These are phyloP conservation scores for Arthrobotrys sinensis DNA, from an alignment of 2,329 filamentous ascomycete genomes.

Conservation along the genomic window DNA sequence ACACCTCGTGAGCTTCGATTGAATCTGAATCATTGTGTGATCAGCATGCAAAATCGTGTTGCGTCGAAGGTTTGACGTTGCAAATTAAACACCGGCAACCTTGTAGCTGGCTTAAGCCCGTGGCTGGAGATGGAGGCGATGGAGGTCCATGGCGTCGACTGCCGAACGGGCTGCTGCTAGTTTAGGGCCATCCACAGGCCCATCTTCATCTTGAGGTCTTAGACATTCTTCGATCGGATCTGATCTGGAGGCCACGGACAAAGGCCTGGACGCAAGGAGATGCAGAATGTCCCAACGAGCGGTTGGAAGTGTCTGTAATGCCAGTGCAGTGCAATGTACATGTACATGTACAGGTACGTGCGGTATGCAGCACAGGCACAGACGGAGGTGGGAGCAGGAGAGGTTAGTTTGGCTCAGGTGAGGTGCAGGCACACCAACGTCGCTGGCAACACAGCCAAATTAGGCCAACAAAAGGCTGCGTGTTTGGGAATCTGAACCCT, in stretches of 20 bases:
- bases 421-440: conserved; percentile 3
- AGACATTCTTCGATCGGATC: conserved; percentile 13
- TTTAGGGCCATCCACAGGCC: not conserved
- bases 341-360: not conserved
- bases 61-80: conserved; percentile 40
- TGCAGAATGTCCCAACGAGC: not conserved
- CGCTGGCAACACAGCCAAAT: conserved; percentile 7
- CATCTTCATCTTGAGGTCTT: not conserved
- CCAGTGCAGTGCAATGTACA: not conserved
- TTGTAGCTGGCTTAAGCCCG: conserved; percentile 37
- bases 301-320: not conserved
- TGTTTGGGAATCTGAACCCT: conserved; percentile 4
- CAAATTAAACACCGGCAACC: conserved; percentile 33
- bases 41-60: conserved; percentile 40
- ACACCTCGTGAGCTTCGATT: not conserved
- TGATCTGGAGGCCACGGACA: conserved; percentile 5
- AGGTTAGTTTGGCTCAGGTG: not conserved
- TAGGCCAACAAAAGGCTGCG: not conserved
- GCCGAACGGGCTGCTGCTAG: not conserved
- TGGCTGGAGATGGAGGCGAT: conserved; percentile 47
- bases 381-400: not conserved
- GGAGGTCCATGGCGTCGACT: conserved; percentile 24
- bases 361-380: too few species aligned
- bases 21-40: conserved; percentile 4
- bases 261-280: not conserved